Percentiles rank a stretch among this genome's conserved stretches.
These are phyloP conservation scores for Nemania sp. DNA, from an alignment of 2,329 filamentous ascomycete genomes.

Conservation along the genomic window DNA sequence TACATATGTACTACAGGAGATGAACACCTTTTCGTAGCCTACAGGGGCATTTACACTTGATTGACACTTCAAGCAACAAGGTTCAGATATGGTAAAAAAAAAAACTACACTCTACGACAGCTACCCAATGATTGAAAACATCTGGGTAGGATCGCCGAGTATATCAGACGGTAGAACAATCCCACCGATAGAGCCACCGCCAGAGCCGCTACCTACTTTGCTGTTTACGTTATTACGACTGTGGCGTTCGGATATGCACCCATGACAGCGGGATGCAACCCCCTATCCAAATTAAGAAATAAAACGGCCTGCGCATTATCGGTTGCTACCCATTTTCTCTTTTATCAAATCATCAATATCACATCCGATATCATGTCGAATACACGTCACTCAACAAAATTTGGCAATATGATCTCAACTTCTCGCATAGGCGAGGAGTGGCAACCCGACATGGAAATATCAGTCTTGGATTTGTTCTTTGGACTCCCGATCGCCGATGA, in stretches of 20 bases:
- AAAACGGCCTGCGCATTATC: not conserved
- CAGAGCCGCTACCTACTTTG: too few relatives aligned
- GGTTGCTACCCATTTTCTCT: not conserved
- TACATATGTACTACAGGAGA: too few relatives aligned
- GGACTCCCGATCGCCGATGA: not conserved
- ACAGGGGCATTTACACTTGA: too few relatives aligned
- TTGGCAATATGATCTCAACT: not conserved
- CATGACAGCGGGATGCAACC: not conserved
- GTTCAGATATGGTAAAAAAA: too few relatives aligned
- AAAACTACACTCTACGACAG: not conserved
- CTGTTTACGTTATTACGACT: not conserved
- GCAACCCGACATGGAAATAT: too few relatives aligned
- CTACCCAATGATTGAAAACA: not conserved
- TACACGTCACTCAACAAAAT: not conserved
- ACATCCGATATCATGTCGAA: not conserved
- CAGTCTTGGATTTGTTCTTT: not conserved
- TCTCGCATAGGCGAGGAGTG: not conserved
- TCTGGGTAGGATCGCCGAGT: not conserved
- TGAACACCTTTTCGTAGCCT: too few relatives aligned
- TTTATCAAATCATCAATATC: not conserved
- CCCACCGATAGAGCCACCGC: too few relatives aligned
- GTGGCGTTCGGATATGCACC: not conserved
- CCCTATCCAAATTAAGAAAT: not conserved
- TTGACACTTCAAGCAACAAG: too few relatives aligned
- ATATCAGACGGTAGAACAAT: slow-evolving; percentile 5